Evolutionary conservation across 345 rosid species (phyloP).

Genomic region (Lepidium aucheri): DNA sequence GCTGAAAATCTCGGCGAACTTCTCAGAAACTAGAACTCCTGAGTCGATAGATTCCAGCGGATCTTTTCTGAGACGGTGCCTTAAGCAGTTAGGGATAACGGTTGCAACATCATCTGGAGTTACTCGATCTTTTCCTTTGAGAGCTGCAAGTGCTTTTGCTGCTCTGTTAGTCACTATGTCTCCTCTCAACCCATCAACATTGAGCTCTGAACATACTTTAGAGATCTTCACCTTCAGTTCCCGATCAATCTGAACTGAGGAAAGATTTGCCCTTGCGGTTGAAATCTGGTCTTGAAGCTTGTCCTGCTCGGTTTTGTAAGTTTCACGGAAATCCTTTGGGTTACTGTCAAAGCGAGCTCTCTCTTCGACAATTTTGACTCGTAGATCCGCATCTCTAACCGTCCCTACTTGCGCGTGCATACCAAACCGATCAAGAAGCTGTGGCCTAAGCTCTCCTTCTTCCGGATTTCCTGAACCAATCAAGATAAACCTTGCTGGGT

Average conservation of each 20-base stretch:
- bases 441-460: conserved; percentile 94
- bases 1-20: conserved; percentile 77
- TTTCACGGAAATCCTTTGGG: conserved; percentile 80
- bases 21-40: conserved; percentile 76
- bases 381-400: conserved; percentile 85
- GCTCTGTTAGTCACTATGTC: conserved; percentile 96
- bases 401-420: conserved; percentile 98
- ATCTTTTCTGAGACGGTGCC: conserved; percentile 97
- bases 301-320: conserved; percentile 79
- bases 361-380: conserved; percentile 97
- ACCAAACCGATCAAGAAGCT: conserved; percentile 90
- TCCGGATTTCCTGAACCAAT: conserved; percentile 97
- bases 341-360: conserved; percentile 78
- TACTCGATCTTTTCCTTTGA: conserved; percentile 76
- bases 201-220: conserved; percentile 85
- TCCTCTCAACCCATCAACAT: conserved; percentile 93
- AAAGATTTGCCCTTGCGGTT: conserved; percentile 53
- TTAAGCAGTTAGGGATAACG: conserved; percentile 90
- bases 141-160: conserved; percentile 85
- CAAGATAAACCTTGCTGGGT: conserved; percentile 89
- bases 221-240: conserved; percentile 92
- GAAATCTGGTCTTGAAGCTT: conserved; percentile 82
- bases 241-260: conserved; percentile 71
- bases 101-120: conserved; percentile 91
- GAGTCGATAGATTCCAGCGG: conserved; percentile 94